These are phyloP conservation scores for Penicillium steckii DNA, from an alignment of 495 filamentous ascomycete genomes.

Conservation along the genomic window DNA sequence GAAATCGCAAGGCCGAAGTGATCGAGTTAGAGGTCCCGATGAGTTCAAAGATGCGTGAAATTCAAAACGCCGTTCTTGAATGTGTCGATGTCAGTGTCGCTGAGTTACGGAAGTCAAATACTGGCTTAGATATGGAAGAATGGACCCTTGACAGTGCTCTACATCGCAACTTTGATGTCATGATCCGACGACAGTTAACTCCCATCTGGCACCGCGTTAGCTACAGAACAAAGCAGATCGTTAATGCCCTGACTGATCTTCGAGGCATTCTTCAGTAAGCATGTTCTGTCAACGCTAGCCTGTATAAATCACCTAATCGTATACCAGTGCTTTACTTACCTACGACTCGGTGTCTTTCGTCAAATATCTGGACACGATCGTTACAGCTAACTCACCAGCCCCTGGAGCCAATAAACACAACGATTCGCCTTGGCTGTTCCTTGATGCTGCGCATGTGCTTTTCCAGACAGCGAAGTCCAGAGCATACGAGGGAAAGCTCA, in stretches of 20 bases:
- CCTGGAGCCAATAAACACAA: constrained; percentile 84
- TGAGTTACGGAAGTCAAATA: constrained; percentile 86
- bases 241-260: constrained; percentile 80
- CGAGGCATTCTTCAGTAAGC: constrained; percentile 78
- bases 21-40: constrained; percentile 97
- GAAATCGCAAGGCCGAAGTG: constrained; percentile 89
- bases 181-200: constrained; percentile 86
- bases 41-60: constrained; percentile 89
- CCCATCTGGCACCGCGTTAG: constrained; percentile 97
- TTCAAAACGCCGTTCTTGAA: constrained; percentile 92
- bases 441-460: constrained; percentile 91
- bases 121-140: constrained; percentile 91
- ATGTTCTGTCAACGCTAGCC: neutral
- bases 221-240: constrained; percentile 92
- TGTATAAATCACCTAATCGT: constrained; percentile 14
- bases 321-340: constrained; percentile 62
- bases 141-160: constrained; percentile 97
- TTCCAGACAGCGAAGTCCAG: constrained; percentile 87
- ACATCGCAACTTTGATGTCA: constrained; percentile 86
- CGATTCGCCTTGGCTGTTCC: constrained; percentile 94
- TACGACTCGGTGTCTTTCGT: constrained; percentile 91
- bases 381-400: constrained; percentile 83
- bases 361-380: constrained; percentile 90
- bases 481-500: constrained; percentile 76
- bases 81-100: constrained; percentile 93